Conservation (phyloP, 2,329 filamentous ascomycete genomes). For the Calycina herbarum region DNA sequence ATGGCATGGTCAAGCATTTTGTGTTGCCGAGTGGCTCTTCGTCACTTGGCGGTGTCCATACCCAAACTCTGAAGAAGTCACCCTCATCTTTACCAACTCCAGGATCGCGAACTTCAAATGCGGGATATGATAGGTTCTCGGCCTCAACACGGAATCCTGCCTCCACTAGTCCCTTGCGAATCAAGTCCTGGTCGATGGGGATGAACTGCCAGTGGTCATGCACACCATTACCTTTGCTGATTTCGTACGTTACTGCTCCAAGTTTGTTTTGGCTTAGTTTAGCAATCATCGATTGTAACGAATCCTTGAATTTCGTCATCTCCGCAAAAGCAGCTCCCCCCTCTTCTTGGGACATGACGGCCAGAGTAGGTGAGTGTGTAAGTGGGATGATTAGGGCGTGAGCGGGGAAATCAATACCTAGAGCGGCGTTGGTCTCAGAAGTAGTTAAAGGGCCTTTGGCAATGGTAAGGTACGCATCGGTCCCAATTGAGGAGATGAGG, state of each 20-base stretch:
- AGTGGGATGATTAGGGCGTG: constrained; percentile 93
- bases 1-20: constrained; percentile 71
- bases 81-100: constrained; percentile 52
- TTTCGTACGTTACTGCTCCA: constrained; percentile 89
- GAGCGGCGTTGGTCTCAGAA: constrained; percentile 61
- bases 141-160: constrained; percentile 87
- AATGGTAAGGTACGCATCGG: constrained; percentile 84
- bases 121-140: constrained; percentile 65
- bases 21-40: constrained; percentile 47
- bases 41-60: constrained; percentile 61
- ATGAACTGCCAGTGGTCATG: constrained; percentile 95
- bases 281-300: constrained; percentile 79
- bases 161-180: constrained; percentile 75
- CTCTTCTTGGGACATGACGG: constrained; percentile 58
- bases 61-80: constrained; percentile 81
- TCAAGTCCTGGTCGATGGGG: constrained; percentile 67
- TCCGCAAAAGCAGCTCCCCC: constrained; percentile 67
- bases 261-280: constrained; percentile 56
- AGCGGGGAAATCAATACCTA: constrained; percentile 71
- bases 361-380: constrained; percentile 74
- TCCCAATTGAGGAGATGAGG: constrained; percentile 85
- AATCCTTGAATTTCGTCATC: constrained; percentile 77
- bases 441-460: constrained; percentile 87
- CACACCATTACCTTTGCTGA: constrained; percentile 76
- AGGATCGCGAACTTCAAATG: constrained; percentile 50